Evolutionary conservation across 1,139 yeast species (phyloP), one percentile per base, ranked within the genome.

Genomic region (Maudiozyma humilis): DNA sequence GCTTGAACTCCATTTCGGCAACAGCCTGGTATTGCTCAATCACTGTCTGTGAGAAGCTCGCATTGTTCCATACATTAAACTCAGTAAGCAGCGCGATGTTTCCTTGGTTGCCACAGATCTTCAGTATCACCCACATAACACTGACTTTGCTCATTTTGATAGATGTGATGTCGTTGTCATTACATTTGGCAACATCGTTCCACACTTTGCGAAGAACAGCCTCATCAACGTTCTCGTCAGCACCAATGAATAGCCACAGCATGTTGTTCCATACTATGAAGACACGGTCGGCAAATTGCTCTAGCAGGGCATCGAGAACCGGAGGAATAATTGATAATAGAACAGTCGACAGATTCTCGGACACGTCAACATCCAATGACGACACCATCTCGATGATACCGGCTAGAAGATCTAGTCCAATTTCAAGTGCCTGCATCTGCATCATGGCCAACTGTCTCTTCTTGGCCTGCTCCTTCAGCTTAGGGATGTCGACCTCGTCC

Each of bases 371-470:
- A 4, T 52, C 45, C 5, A 38, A 40, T 18, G 47, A 44, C n/a
- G 69, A 69, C 43, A 80, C 59, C 14, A 69, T 65, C 53, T 89
- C 96, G 53, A 85, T 75, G 6, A 81, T 68, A 1, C 91, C 81
- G 1, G 96, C 79, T 30, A 85, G 69, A 32, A 89, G 64, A 58
- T 89, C 96, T 33, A 88, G 66, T 0, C 83, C 70, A 1, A 81
- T 71, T 54, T 86, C 95, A 29, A 84, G 68, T 3, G 83, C 72
- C 59, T 78, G 80, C 39, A 82, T 64, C 41, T 76, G 72, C 36
- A 75, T 65, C 52, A 78, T 73, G 6, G 85, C 79, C 15, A 60
- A 62, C 8, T 67, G 62, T 43, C 68, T 63, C 27, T 65, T 67
- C 34, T 70, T 74, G 6, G 67, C 65, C 20, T 66, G 64, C 36